These are phyloP conservation scores for Haemoproteus tartakovskyi DNA, from an alignment of 169 alveolate species.

Conservation along the genomic window DNA sequence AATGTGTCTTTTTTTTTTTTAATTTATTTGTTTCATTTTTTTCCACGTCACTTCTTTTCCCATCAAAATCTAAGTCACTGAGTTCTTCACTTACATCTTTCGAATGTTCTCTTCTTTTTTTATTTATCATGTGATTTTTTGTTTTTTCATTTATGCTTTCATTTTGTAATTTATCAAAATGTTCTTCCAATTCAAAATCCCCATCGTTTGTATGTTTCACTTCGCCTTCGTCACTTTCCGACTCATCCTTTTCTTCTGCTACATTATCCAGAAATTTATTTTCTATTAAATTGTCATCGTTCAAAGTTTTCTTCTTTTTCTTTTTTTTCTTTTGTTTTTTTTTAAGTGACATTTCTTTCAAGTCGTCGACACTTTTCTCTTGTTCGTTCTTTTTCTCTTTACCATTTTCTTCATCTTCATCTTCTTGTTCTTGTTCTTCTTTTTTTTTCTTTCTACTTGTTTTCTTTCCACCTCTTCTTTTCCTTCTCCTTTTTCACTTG, in stretches of 20 bases:
- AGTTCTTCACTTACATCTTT: no score
- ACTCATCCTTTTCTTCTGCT: neutral
- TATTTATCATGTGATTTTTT: no score
- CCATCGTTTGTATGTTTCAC: no score
- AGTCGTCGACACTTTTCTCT: neutral
- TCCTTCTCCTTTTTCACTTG: neutral
- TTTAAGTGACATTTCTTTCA: neutral
- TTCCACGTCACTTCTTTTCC: neutral
- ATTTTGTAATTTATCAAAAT: no score
- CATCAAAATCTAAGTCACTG: no score
- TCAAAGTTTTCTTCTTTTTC: neutral
- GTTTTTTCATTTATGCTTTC: no score
- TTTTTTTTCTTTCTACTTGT: neutral
- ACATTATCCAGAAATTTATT: neutral
- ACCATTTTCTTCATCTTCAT: slow-evolving; percentile 4
- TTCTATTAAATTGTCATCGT: neutral
- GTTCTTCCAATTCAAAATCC: no score
- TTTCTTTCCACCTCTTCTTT: neutral
- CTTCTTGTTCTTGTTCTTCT: slow-evolving; percentile 5
- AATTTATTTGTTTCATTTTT: slow-evolving; percentile 10
- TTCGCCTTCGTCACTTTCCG: no score
- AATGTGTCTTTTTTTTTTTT: slow-evolving; percentile 41
- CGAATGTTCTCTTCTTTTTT: neutral
- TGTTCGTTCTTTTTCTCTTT: neutral
- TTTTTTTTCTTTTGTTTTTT: neutral